Evolutionary conservation across 1,284 basidiomycete genomes (phyloP), one percentile per base, ranked within the genome.

Genomic region (Ganoderma lingzhi): DNA sequence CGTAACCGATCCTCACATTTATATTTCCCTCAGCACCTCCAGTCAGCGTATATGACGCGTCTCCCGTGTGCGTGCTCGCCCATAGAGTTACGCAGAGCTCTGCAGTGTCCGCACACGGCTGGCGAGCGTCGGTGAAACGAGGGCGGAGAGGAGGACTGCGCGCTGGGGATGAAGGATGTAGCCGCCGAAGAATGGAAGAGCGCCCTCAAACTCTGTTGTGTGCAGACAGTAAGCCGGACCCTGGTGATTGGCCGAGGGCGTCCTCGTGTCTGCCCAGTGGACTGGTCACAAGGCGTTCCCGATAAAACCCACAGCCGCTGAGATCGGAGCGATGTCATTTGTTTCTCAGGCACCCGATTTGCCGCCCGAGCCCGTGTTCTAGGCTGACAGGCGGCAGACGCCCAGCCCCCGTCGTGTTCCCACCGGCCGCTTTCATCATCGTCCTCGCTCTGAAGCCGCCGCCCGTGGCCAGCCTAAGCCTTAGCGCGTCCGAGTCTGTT

Each of bases 251-350:
- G 75, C 59, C 66, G 58, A 45, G 53, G 58, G 69, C 71, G 66
- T 70, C 74, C 76, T 75, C 75, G 75, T 75, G 75, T 73, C 68
- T 62, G 66, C 65, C 71, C 72, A 64, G 56, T 62, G 68, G 48
- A 45, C 55, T 68, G 71, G 75, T 77, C 77, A 76, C 74, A 75
- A 75, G 76, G 74, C 58, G 67, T 65, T 67, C 72, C 72, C 70
- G 71, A 73, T 76, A 71, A 73, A 63, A 63, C 70, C 67, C 73
- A 78, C 73, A 79, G 79, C 79, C 79, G 79, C 79, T 77, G 74
- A 77, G 77, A 79, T 80, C 79, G 79, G 79, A 80, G 68, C 67
- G 64, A 66, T 71, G 74, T 74, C 75, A 75, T 76, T 73, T 71
- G 65, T 73, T 73, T 73, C 72, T 73, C 74, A 77, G 77, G 77